These are phyloP conservation scores for Lactifluus rugatus DNA, from an alignment of 768 basidiomycete species.

Conservation along the genomic window DNA sequence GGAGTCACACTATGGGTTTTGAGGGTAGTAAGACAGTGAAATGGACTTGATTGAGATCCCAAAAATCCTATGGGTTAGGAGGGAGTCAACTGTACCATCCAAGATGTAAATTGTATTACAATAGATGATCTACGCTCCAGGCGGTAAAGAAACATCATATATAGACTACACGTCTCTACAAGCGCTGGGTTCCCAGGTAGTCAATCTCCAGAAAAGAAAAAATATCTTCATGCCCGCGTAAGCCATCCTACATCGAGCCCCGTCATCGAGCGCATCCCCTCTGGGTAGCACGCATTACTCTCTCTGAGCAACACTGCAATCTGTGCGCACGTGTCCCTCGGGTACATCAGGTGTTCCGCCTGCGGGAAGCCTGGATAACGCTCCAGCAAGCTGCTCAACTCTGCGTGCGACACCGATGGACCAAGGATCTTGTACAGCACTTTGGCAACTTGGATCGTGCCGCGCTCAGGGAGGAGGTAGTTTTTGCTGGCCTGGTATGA, in stretches of 20 bases:
- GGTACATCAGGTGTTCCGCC: conserved; percentile 82
- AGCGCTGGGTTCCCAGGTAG: neutral
- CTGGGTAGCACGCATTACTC: conserved; percentile 70
- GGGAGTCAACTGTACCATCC: too few relatives aligned
- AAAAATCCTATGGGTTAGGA: too few relatives aligned
- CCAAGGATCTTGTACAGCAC: conserved; percentile 76
- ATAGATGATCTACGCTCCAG: neutral
- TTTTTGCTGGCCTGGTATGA: conserved; percentile 54
- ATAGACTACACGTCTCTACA: neutral
- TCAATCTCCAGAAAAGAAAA: neutral
- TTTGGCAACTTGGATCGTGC: conserved; percentile 63
- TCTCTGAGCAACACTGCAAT: conserved; percentile 63
- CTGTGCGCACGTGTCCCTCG: conserved; percentile 63
- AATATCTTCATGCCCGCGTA: conserved; percentile 27
- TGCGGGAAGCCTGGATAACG: conserved; percentile 78
- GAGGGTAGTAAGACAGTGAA: too few relatives aligned
- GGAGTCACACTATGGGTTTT: too few relatives aligned
- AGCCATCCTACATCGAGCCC: conserved; percentile 80
- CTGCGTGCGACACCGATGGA: conserved; percentile 42
- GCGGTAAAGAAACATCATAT: neutral
- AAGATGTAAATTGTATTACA: neutral
- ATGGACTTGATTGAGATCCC: too few relatives aligned
- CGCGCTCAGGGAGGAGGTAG: conserved; percentile 50
- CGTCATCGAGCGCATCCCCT: conserved; percentile 67
- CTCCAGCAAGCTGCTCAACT: conserved; percentile 48